A percentile compares a stretch with the other conserved stretches of the same genome.
These are phyloP conservation scores for Zasmidium citrigriseum DNA, from an alignment of 2,329 filamentous ascomycete species.

Conservation along the genomic window DNA sequence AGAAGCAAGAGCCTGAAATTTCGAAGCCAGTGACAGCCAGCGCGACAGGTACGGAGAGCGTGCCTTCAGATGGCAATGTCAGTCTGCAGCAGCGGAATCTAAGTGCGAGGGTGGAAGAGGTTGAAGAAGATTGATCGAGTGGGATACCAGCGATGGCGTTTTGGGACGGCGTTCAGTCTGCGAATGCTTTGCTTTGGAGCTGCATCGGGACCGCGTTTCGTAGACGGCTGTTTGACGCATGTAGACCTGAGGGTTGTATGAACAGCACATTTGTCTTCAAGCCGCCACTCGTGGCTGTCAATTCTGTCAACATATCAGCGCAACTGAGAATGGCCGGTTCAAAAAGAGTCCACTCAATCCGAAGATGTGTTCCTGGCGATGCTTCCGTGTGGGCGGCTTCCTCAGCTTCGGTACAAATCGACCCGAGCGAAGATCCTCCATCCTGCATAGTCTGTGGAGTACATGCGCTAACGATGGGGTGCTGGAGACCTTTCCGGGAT, in stretches of 20 bases:
- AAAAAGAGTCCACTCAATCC: too few relatives aligned
- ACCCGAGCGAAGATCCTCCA: not conserved
- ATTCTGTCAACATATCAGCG: too few relatives aligned
- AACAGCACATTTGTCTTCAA: not conserved
- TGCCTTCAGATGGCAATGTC: constrained; percentile 8
- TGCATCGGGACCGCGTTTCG: not conserved
- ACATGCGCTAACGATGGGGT: not conserved
- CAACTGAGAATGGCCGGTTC: too few relatives aligned
- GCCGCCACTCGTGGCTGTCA: too few relatives aligned
- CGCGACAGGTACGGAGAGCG: constrained; percentile 26
- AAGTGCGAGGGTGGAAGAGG: constrained; percentile 33
- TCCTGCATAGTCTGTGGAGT: not conserved
- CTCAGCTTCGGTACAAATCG: not conserved
- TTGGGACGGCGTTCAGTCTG: too few relatives aligned
- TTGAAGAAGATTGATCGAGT: constrained; percentile 28
- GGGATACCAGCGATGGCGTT: constrained; percentile 20
- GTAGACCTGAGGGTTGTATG: not conserved
- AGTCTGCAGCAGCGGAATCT: constrained; percentile 28
- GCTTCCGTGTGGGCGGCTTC: not conserved
- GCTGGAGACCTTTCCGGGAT: not conserved
- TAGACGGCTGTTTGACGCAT: not conserved
- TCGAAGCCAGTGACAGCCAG: constrained; percentile 18
- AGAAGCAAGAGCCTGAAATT: constrained; percentile 12
- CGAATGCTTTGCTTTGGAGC: not conserved
- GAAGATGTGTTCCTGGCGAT: too few relatives aligned